A percentile compares a stretch with the other conserved stretches of the same genome.
Conservation (phyloP, 495 filamentous ascomycete genomes). For the Penicillium macrosclerotiorum region DNA sequence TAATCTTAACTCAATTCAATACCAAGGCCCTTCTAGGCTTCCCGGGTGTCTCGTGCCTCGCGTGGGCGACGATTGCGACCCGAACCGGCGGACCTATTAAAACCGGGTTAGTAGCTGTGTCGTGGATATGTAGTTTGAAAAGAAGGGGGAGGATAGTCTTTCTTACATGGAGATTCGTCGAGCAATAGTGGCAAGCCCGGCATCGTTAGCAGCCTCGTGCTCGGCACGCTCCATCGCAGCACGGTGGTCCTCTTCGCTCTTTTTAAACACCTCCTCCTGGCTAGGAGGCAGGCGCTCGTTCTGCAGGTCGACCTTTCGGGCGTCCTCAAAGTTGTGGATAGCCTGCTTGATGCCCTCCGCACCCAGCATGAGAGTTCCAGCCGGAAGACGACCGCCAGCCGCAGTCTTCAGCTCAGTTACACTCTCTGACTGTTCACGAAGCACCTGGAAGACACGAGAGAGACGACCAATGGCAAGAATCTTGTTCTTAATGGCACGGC, state of each 20-base stretch:
- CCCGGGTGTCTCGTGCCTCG: conserved; percentile 22
- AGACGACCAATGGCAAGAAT: conserved; percentile 95
- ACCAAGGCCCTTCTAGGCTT: conserved; percentile 20
- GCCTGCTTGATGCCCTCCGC: conserved; percentile 98
- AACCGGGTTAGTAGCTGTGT: conserved; percentile 7
- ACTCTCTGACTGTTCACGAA: conserved; percentile 94
- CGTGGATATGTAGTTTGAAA: not conserved
- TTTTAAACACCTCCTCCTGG: conserved; percentile 84
- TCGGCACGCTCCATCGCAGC: conserved; percentile 81
- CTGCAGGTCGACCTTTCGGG: conserved; percentile 95
- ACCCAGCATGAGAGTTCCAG: conserved; percentile 95
- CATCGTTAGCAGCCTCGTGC: conserved; percentile 87
- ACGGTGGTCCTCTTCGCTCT: conserved; percentile 72
- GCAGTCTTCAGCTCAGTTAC: conserved; percentile 98
- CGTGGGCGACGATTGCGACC: conserved; percentile 36
- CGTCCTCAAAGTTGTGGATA: conserved; percentile 96
- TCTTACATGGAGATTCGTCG: conserved; percentile 95
- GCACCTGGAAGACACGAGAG: conserved; percentile 96
- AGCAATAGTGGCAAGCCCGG: conserved; percentile 77
- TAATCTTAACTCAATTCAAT: conserved; percentile 24
- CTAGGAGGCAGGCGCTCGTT: conserved; percentile 91
- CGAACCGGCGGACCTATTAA: conserved; percentile 38
- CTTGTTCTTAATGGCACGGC: conserved; percentile 98
- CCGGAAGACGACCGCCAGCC: conserved; percentile 86
- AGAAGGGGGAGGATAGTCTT: not conserved